Percentiles rank a stretch among this genome's conserved stretches.
Evolutionary conservation across 1,139 yeast genomes (phyloP).

Genomic region (Entelexis paramagnoliae): DNA sequence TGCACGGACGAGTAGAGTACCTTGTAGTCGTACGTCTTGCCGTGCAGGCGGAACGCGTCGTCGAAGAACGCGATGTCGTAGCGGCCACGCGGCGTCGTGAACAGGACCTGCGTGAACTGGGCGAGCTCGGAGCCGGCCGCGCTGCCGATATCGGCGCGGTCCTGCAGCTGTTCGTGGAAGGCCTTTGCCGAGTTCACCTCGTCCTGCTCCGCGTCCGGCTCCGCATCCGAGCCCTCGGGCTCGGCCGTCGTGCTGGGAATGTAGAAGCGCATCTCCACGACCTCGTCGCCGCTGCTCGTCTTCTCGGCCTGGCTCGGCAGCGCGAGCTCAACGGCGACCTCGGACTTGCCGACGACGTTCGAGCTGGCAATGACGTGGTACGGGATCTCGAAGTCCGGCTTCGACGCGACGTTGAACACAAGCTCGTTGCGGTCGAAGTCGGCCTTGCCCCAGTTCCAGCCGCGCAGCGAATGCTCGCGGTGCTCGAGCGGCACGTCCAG

Average conservation of each 20-base stretch:
- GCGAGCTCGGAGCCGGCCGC: conserved; percentile 96
- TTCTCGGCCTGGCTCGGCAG: conserved; percentile 46
- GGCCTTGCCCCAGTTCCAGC: conserved; percentile 98
- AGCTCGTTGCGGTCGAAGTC: conserved; percentile 89
- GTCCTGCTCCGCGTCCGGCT: conserved; percentile 29
- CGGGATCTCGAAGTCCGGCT: conserved; percentile 87
- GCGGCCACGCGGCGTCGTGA: conserved; percentile 93
- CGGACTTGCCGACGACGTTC: conserved; percentile 87
- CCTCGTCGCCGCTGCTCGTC: conserved; percentile 73
- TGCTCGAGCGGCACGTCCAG: conserved; percentile 65
- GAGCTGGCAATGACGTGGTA: conserved; percentile 70
- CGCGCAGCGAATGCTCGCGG: conserved; percentile 84
- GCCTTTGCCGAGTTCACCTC: conserved; percentile 61
- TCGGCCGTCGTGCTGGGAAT: conserved; percentile 68
- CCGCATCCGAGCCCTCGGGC: conserved; percentile 29
- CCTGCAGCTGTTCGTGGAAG: conserved; percentile 84
- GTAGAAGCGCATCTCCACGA: conserved; percentile 87
- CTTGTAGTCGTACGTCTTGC: conserved; percentile 96
- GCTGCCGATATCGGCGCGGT: conserved; percentile 92
- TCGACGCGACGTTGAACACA: conserved; percentile 73
- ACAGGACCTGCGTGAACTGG: conserved; percentile 79
- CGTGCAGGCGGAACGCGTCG: conserved; percentile 79
- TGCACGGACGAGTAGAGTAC: conserved; percentile 85
- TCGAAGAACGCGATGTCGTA: conserved; percentile 94
- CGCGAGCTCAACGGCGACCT: conserved; percentile 82